Conservation (phyloP, 148 eudicot genomes). For the Polygonum maritimum region DNA sequence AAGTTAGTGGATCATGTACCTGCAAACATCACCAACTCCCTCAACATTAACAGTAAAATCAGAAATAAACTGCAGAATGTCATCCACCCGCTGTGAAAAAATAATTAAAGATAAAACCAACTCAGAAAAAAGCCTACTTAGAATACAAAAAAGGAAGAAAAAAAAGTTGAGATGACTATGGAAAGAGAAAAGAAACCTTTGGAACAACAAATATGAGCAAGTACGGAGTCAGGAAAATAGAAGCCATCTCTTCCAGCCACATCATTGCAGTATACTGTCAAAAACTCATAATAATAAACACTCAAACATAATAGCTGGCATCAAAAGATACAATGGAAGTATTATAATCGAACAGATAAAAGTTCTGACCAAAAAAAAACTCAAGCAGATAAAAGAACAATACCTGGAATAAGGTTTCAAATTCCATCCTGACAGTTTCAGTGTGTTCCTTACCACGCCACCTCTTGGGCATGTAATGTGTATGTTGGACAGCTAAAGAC, state of each 20-base stretch:
- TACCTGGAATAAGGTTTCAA: slow-evolving; percentile 95
- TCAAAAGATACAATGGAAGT: neutral
- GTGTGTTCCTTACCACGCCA: slow-evolving; percentile 95
- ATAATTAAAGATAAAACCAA: neutral
- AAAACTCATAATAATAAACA: neutral
- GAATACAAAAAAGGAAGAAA: neutral
- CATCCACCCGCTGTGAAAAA: slow-evolving; percentile 64
- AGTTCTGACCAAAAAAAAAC: neutral
- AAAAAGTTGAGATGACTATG: neutral
- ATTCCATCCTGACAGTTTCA: slow-evolving; percentile 54
- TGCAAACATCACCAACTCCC: slow-evolving; percentile 97
- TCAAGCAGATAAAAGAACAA: neutral
- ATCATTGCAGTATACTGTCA: slow-evolving; percentile 90
- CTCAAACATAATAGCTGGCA: neutral
- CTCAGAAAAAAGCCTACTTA: neutral
- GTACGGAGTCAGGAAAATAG: slow-evolving; percentile 89
- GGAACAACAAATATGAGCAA: slow-evolving; percentile 83
- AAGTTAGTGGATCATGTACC: slow-evolving; percentile 26
- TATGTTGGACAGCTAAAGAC: slow-evolving; percentile 75
- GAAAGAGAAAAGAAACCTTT: slow-evolving; percentile 34
- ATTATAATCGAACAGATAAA: neutral
- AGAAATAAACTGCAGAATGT: slow-evolving; percentile 68
- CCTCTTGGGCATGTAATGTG: slow-evolving; percentile 84
- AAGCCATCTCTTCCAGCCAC: slow-evolving; percentile 95
- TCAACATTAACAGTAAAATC: slow-evolving; percentile 77